phyloP scores from a whole-genome alignment of 139 green algal species.

The Auxenochlorella protothecoides region DNA sequence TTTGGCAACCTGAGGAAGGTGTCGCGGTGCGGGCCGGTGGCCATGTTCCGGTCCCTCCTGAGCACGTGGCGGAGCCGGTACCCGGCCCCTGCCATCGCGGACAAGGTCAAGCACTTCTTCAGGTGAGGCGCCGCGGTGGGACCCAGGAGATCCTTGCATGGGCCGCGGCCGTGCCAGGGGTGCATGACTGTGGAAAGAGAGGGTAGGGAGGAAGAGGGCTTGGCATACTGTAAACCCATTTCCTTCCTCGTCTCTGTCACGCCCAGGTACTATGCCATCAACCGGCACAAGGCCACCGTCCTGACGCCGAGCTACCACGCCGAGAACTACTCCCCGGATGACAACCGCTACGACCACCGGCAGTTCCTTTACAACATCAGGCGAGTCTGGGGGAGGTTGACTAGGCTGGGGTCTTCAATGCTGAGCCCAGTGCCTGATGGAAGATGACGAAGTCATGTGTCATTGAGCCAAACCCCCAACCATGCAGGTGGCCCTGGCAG shows the following conservation, averaged over 20 bases:
- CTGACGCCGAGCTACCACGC: constrained; percentile 94
- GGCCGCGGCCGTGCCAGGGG: no score
- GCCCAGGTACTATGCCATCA: constrained; percentile 76
- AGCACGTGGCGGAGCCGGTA: constrained; percentile 39
- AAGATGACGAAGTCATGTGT: no score
- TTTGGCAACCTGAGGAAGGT: constrained; percentile 89
- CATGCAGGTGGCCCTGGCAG: constrained; percentile 38
- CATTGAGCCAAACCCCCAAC: no score
- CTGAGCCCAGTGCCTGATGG: no score
- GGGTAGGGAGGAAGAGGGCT: no score
- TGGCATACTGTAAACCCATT: background rate
- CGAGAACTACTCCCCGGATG: constrained; percentile 89
- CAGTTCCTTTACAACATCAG: constrained; percentile 89
- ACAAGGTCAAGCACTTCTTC: constrained; percentile 92
- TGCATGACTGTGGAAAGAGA: no score
- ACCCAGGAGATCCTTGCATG: no score
- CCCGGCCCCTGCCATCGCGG: constrained; percentile 36
- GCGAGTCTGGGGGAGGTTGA: constrained; percentile 7
- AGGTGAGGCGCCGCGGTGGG: constrained; percentile 2
- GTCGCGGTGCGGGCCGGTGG: constrained; percentile 69
- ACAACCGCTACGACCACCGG: constrained; percentile 90
- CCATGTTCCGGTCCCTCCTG: constrained; percentile 67
- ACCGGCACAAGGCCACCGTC: constrained; percentile 94
- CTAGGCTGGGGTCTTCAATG: no score
- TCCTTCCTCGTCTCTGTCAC: background rate